Percentiles rank a stretch among this genome's conserved stretches.
Evolutionary conservation across 148 eudicot species (phyloP).

Genomic region (Diospyros lotus): DNA sequence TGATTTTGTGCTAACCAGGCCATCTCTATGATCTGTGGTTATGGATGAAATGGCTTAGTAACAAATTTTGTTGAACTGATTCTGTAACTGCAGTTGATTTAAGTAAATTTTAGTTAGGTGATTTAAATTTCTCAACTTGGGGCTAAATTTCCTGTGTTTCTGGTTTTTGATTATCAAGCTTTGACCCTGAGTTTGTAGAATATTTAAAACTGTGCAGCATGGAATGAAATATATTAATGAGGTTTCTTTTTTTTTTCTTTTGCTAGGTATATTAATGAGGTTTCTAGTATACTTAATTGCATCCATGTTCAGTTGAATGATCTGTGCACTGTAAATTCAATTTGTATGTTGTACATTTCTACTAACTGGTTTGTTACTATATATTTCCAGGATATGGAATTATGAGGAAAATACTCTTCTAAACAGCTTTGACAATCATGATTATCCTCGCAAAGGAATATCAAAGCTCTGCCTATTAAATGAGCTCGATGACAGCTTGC

Average conservation of each 20-base stretch:
- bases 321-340: neutral
- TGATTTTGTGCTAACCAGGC: neutral
- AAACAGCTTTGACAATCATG: slow-evolving; percentile 86
- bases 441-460: slow-evolving; percentile 76
- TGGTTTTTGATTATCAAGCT: slow-evolving; percentile 1
- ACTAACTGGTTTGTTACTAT: slow-evolving; percentile 10
- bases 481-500: slow-evolving; percentile 92
- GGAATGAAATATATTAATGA: neutral
- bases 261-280: neutral
- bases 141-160: neutral
- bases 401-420: slow-evolving; percentile 80
- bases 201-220: neutral
- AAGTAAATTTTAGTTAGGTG: neutral
- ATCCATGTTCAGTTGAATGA: neutral
- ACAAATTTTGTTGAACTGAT: neutral
- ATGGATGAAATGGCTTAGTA: neutral
- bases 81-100: neutral
- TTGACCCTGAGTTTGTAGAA: neutral
- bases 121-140: slow-evolving; percentile 1
- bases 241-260: too few relatives aligned
- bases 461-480: slow-evolving; percentile 91
- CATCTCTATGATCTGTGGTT: neutral
- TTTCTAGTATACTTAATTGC: neutral
- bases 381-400: slow-evolving; percentile 73
- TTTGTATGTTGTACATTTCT: neutral